phyloP scores from a whole-genome alignment of 2,329 filamentous ascomycete species.

The Exophiala dermatitidis region DNA sequence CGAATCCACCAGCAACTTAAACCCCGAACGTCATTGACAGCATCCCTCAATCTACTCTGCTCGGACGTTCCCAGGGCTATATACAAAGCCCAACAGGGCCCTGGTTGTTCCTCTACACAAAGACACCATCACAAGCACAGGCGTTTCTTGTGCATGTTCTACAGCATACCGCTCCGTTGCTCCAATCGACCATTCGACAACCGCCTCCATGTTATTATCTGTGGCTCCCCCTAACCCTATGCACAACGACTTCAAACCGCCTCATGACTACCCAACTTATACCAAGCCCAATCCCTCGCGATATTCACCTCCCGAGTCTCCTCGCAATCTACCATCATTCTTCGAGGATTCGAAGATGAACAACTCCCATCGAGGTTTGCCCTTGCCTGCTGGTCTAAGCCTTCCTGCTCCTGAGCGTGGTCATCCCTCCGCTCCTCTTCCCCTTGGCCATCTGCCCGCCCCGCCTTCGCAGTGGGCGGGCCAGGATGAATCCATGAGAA shows the following conservation, averaged over 20 bases:
- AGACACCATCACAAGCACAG: conserved; percentile 10
- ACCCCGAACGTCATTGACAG: conserved; percentile 17
- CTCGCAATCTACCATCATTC: conserved; percentile 30
- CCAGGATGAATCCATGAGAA: conserved; percentile 62
- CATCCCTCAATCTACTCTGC: conserved; percentile 9
- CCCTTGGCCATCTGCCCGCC: conserved; percentile 52
- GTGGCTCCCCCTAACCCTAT: conserved; percentile 39
- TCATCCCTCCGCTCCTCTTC: conserved; percentile 28
- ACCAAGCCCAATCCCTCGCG: conserved; percentile 34
- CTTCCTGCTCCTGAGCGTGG: conserved; percentile 25
- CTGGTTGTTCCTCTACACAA: conserved; percentile 1
- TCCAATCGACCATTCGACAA: conserved; percentile 17
- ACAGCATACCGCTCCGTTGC: conserved; percentile 18
- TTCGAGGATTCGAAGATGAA: conserved; percentile 51
- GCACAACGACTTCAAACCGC: conserved; percentile 42
- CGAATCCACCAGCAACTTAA: neutral
- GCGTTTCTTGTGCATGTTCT: conserved; percentile 13
- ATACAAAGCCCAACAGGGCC: conserved; percentile 8
- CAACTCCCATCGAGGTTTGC: conserved; percentile 61
- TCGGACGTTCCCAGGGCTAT: neutral
- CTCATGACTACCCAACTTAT: conserved; percentile 44
- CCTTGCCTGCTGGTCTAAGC: conserved; percentile 50
- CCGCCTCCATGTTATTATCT: conserved; percentile 45
- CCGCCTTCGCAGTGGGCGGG: conserved; percentile 60
- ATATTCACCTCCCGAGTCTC: conserved; percentile 36